Percentiles rank a stretch among this genome's conserved stretches.
phyloP scores from a whole-genome alignment of 2,329 filamentous ascomycete genomes.

The Orbilia oligospora region DNA sequence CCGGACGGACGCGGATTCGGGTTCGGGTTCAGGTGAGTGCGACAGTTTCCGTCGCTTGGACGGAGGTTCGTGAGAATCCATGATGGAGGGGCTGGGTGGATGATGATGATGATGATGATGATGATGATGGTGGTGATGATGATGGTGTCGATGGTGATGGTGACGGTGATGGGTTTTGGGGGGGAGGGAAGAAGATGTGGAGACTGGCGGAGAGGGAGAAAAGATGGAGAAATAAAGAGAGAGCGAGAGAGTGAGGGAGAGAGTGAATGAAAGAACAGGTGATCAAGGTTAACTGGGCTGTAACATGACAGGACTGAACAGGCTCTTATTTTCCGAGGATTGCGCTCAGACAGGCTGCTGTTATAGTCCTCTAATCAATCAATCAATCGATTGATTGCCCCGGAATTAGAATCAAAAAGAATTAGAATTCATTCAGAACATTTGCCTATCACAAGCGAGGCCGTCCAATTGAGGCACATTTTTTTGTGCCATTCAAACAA shows the following conservation, averaged over 20 bases:
- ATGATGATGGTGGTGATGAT: conserved; percentile 51
- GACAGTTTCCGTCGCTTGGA: conserved; percentile 80
- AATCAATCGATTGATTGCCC: background rate
- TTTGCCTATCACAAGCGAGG: conserved; percentile 27
- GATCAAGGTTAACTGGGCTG: conserved; percentile 60
- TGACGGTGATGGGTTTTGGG: conserved; percentile 51
- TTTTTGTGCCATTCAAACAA: background rate
- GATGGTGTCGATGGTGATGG: conserved; percentile 7
- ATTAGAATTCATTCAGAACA: no score
- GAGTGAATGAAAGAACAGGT: conserved; percentile 52
- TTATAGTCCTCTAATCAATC: no score
- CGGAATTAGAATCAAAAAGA: no score
- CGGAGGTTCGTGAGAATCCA: conserved; percentile 77
- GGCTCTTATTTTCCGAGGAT: conserved; percentile 9
- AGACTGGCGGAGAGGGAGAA: conserved; percentile 54
- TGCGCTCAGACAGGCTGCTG: no score
- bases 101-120: conserved; percentile 19
- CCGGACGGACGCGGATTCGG: conserved; percentile 12
- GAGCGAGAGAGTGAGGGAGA: conserved; percentile 36
- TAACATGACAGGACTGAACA: conserved; percentile 4
- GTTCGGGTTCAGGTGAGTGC: conserved; percentile 65
- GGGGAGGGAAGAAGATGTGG: conserved; percentile 10
- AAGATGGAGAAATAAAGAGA: conserved; percentile 42
- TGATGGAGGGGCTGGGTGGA: conserved; percentile 66
- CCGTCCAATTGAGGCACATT: conserved; percentile 20